phyloP scores from a whole-genome alignment of 1,284 basidiomycete species.

The Leccinum fallax region DNA sequence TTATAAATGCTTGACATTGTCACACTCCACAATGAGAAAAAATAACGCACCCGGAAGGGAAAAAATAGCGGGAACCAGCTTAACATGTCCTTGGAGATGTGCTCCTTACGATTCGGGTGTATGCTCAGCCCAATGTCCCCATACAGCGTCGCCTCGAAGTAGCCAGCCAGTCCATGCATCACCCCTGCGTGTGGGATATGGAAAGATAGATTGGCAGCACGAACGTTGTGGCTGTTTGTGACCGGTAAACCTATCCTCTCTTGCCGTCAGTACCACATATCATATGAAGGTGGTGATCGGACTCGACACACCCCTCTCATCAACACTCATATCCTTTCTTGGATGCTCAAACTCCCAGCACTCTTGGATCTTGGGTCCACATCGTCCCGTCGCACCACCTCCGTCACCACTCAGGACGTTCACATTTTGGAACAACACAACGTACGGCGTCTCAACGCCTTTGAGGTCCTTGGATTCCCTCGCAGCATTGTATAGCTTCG shows the following conservation, averaged over 20 bases:
- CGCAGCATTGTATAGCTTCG: conserved; percentile 88
- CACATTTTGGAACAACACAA: conserved; percentile 96
- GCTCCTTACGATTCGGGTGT: conserved; percentile 85
- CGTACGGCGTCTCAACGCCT: conserved; percentile 89
- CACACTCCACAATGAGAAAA: not conserved
- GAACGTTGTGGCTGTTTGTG: conserved; percentile 88
- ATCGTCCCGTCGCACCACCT: conserved; percentile 59
- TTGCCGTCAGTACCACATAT: conserved; percentile 10
- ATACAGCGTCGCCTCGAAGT: conserved; percentile 96
- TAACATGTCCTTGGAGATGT: conserved; percentile 91
- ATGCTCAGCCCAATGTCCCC: conserved; percentile 90
- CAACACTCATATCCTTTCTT: conserved; percentile 72
- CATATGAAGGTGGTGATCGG: not conserved
- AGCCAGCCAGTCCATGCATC: conserved; percentile 97
- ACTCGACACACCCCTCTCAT: conserved; percentile 60
- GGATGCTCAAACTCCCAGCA: conserved; percentile 99
- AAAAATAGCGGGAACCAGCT: conserved; percentile 99
- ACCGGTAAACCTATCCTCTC: conserved; percentile 65
- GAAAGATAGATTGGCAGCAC: conserved; percentile 82
- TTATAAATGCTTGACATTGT: not conserved
- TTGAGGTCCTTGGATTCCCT: conserved; percentile 65
- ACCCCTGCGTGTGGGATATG: conserved; percentile 93
- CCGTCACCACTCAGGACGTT: conserved; percentile 83
- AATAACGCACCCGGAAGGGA: conserved; percentile 72
- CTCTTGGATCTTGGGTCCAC: conserved; percentile 86